A percentile compares a stretch with the other conserved stretches of the same genome.
These are phyloP conservation scores for Clausena lansium DNA, from an alignment of 345 rosid genomes.

Conservation along the genomic window DNA sequence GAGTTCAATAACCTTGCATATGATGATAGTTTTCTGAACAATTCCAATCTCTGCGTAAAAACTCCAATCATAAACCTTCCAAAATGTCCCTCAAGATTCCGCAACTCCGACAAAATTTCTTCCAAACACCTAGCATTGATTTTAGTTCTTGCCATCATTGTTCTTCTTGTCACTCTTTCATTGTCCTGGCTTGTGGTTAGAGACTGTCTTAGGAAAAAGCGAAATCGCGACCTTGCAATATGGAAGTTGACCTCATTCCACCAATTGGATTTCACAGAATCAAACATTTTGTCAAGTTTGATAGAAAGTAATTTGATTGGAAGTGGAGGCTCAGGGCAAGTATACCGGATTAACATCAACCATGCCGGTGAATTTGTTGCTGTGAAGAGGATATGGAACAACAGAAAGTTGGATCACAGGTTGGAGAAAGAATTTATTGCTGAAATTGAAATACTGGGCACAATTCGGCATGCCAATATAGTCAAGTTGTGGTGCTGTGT, in stretches of 20 bases:
- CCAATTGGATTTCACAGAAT: constrained; percentile 59
- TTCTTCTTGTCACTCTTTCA: constrained; percentile 27
- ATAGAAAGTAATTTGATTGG: constrained; percentile 77
- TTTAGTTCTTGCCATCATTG: constrained; percentile 36
- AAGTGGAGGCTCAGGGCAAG: constrained; percentile 91
- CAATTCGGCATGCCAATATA: constrained; percentile 77
- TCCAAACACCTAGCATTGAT: constrained; percentile 47
- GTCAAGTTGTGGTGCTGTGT: constrained; percentile 86
- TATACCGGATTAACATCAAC: constrained; percentile 51
- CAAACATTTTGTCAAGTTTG: constrained; percentile 54
- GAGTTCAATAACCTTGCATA: constrained; percentile 59
- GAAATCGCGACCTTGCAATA: constrained; percentile 31
- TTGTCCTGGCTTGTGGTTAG: constrained; percentile 43
- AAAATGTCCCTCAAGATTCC: constrained; percentile 35
- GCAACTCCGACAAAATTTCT: constrained; percentile 34
- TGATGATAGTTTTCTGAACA: constrained; percentile 66
- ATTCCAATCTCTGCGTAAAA: constrained; percentile 58
- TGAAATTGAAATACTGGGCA: constrained; percentile 75
- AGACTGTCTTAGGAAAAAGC: constrained; percentile 44
- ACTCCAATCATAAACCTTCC: constrained; percentile 50
- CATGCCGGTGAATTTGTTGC: constrained; percentile 57
- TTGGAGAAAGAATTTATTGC: constrained; percentile 74
- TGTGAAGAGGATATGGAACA: constrained; percentile 81
- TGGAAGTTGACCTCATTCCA: constrained; percentile 93
- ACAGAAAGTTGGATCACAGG: constrained; percentile 43